Conservation (phyloP, 2,329 filamentous ascomycete genomes). For the Teratosphaeria gauchensis region DNA sequence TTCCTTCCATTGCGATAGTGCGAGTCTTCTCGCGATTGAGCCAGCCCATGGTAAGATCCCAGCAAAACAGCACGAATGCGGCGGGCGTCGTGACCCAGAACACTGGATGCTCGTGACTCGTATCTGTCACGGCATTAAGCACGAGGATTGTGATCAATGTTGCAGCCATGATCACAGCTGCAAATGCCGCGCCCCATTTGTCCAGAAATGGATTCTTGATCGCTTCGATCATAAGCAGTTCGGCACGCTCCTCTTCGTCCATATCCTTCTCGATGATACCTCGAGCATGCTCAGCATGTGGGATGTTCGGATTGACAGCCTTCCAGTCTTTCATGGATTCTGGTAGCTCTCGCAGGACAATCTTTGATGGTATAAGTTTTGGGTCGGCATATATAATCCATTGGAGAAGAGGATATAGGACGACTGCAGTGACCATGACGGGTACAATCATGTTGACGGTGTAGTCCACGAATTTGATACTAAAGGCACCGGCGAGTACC, state of each 20-base stretch:
- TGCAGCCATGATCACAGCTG: slow-evolving; percentile 54
- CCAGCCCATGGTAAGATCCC: slow-evolving; percentile 59
- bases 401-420: slow-evolving; percentile 60
- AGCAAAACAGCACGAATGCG: slow-evolving; percentile 58
- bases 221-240: slow-evolving; percentile 56
- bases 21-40: slow-evolving; percentile 52
- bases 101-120: slow-evolving; percentile 45
- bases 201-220: slow-evolving; percentile 69
- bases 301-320: slow-evolving; percentile 65
- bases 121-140: slow-evolving; percentile 52
- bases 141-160: slow-evolving; percentile 57
- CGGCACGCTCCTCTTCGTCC: slow-evolving; percentile 36
- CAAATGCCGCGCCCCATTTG: slow-evolving; percentile 54
- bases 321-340: slow-evolving; percentile 45
- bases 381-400: slow-evolving; percentile 58
- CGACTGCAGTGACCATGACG: slow-evolving; percentile 54
- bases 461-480: slow-evolving; percentile 62
- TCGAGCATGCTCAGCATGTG: slow-evolving; percentile 48
- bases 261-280: slow-evolving; percentile 37
- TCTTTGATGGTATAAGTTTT: slow-evolving; percentile 54
- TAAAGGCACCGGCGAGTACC: slow-evolving; percentile 62
- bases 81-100: slow-evolving; percentile 62
- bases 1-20: slow-evolving; percentile 39
- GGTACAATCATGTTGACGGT: slow-evolving; percentile 72
- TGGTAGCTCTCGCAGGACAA: slow-evolving; percentile 59